Conservation (phyloP, 805 yeast species). For the Kazachstania bromeliacearum region DNA sequence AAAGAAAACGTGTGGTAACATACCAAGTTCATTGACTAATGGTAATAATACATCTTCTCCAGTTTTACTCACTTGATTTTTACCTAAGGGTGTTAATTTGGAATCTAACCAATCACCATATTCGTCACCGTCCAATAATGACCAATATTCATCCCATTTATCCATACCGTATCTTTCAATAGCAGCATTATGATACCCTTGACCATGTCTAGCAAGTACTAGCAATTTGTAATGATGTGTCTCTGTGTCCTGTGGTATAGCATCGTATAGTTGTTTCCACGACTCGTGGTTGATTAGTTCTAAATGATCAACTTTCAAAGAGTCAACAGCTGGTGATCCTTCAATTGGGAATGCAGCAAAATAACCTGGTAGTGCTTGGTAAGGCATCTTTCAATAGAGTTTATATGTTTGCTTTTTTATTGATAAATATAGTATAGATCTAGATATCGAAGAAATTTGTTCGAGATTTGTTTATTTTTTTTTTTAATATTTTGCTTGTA, state of each 20-base stretch:
- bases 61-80: conserved; percentile 44
- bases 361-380: conserved; percentile 20
- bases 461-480: too few species aligned
- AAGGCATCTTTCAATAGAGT: conserved; percentile 4
- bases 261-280: conserved; percentile 16
- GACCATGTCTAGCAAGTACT: conserved; percentile 48
- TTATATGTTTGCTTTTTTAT: too few species aligned
- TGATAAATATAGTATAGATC: too few species aligned
- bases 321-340: conserved; percentile 8
- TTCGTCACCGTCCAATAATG: conserved; percentile 44
- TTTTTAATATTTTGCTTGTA: too few species aligned
- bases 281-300: conserved; percentile 9
- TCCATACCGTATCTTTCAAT: conserved; percentile 45
- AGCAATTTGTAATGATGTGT: conserved; percentile 15
- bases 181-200: conserved; percentile 54
- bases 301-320: conserved; percentile 13
- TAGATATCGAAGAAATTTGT: too few species aligned
- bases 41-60: conserved; percentile 18
- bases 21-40: conserved; percentile 34
- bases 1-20: conserved; percentile 47
- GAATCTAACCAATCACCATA: conserved; percentile 44
- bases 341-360: conserved; percentile 14
- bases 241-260: conserved; percentile 16
- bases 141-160: conserved; percentile 52
- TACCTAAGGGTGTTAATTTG: conserved; percentile 45